These are phyloP conservation scores for Chlamydomonas schloesseri DNA, from an alignment of 139 green algal species.

Conservation along the genomic window DNA sequence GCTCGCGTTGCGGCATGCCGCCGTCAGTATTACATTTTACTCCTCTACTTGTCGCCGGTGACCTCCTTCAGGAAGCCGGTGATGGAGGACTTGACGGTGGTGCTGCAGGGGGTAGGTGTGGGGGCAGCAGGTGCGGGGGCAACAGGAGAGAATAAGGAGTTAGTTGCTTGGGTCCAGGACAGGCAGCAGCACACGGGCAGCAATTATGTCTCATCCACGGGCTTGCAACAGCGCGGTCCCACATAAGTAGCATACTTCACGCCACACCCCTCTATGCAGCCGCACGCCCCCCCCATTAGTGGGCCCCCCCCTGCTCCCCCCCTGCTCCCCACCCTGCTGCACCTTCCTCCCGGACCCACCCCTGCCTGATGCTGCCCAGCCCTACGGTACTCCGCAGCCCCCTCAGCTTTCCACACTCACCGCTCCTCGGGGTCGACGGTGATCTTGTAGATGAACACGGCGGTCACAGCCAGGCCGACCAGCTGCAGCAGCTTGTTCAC, in stretches of 20 bases:
- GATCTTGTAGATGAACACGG: constrained; percentile 1
- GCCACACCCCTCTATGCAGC: too few relatives aligned
- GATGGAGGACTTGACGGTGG: constrained; percentile 3
- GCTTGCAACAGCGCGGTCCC: too few relatives aligned
- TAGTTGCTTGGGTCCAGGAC: neutral
- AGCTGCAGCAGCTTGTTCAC: constrained; percentile 36
- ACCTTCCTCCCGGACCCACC: too few relatives aligned
- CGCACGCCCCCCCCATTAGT: too few relatives aligned
- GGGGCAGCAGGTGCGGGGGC: neutral
- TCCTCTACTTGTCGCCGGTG: constrained; percentile 22
- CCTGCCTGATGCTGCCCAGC: too few relatives aligned
- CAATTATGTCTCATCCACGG: too few relatives aligned
- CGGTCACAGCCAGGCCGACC: constrained; percentile 22
- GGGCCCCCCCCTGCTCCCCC: too few relatives aligned
- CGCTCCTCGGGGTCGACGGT: constrained; percentile 17
- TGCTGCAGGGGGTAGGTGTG: neutral
- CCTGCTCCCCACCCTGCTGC: too few relatives aligned
- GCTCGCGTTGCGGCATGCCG: too few relatives aligned
- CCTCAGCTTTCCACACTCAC: neutral
- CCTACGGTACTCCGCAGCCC: neutral
- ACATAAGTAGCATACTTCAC: too few relatives aligned
- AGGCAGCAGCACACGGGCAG: neutral
- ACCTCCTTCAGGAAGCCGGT: constrained; percentile 31
- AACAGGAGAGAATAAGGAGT: neutral
- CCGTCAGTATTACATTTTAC: too few relatives aligned